These are phyloP conservation scores for Monoraphidium neglectum DNA, from an alignment of 139 green algal species.

Conservation along the genomic window DNA sequence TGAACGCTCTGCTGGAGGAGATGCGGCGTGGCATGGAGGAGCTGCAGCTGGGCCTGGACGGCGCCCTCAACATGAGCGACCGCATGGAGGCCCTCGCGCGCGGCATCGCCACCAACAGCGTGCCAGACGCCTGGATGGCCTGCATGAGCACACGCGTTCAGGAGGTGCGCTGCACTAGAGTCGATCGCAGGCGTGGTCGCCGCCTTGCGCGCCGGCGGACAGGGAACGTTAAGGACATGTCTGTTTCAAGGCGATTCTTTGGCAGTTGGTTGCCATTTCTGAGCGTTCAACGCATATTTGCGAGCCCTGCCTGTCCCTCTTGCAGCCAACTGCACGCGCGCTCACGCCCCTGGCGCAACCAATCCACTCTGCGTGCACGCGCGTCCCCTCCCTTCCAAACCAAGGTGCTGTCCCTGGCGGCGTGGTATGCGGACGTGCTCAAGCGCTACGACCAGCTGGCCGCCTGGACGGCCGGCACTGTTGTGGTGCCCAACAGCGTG, in stretches of 20 bases:
- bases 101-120: slow-evolving; percentile 75
- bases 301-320: no score
- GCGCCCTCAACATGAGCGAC: slow-evolving; percentile 86
- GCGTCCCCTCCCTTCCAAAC: not conserved
- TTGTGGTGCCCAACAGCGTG: slow-evolving; percentile 63
- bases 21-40: slow-evolving; percentile 86
- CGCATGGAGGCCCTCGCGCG: slow-evolving; percentile 79
- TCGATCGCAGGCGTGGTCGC: no score
- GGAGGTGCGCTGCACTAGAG: no score
- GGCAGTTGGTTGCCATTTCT: no score
- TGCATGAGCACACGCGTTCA: slow-evolving; percentile 84
- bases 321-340: not conserved
- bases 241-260: no score
- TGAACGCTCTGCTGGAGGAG: slow-evolving; percentile 81
- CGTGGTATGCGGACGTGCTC: slow-evolving; percentile 77
- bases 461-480: slow-evolving; percentile 66
- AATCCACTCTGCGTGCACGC: not conserved
- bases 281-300: no score
- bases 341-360: no score
- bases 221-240: no score
- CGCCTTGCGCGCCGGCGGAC: no score
- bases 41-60: slow-evolving; percentile 83
- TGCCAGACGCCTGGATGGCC: slow-evolving; percentile 64
- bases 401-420: slow-evolving; percentile 69
- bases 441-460: slow-evolving; percentile 78